Conservation (phyloP, 129 eudicot genomes). For the Arctium lappa region DNA sequence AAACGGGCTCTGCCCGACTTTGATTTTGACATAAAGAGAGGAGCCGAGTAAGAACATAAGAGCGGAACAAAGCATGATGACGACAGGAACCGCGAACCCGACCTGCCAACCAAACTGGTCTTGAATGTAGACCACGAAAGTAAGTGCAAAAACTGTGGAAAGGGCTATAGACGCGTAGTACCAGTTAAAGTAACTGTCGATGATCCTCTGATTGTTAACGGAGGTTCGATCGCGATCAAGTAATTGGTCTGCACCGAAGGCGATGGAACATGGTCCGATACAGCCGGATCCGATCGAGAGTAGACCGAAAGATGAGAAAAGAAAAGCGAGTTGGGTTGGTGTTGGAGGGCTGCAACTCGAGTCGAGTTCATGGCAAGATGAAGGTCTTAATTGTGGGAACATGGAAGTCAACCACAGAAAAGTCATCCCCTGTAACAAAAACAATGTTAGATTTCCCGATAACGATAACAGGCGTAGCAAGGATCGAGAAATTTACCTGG, state of each 20-base stretch:
- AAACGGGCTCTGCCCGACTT: conserved; percentile 35
- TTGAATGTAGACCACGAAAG: conserved; percentile 54
- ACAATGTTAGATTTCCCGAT: neutral
- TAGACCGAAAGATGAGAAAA: conserved; percentile 43
- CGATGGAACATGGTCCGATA: conserved; percentile 54
- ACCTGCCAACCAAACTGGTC: conserved; percentile 47
- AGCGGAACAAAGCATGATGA: conserved; percentile 41
- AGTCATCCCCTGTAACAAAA: conserved; percentile 50
- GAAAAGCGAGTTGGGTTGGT: conserved; percentile 33
- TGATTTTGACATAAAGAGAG: conserved; percentile 31
- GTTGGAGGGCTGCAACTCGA: conserved; percentile 35
- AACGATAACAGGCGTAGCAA: too few relatives aligned
- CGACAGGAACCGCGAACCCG: conserved; percentile 55
- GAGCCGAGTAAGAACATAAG: conserved; percentile 40
- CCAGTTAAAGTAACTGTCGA: conserved; percentile 62
- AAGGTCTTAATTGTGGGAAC: conserved; percentile 54
- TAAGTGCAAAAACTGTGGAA: conserved; percentile 27
- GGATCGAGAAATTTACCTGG: too few relatives aligned
- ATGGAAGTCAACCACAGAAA: conserved; percentile 62
- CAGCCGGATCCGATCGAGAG: conserved; percentile 59
- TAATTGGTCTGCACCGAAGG: conserved; percentile 64
- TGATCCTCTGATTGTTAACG: conserved; percentile 32
- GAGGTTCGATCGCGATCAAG: conserved; percentile 22
- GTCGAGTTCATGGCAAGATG: conserved; percentile 35
- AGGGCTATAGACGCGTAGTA: conserved; percentile 39